A percentile compares a stretch with the other conserved stretches of the same genome.
Conservation (phyloP, 129 eudicot species). For the Pittosporum tobira region DNA sequence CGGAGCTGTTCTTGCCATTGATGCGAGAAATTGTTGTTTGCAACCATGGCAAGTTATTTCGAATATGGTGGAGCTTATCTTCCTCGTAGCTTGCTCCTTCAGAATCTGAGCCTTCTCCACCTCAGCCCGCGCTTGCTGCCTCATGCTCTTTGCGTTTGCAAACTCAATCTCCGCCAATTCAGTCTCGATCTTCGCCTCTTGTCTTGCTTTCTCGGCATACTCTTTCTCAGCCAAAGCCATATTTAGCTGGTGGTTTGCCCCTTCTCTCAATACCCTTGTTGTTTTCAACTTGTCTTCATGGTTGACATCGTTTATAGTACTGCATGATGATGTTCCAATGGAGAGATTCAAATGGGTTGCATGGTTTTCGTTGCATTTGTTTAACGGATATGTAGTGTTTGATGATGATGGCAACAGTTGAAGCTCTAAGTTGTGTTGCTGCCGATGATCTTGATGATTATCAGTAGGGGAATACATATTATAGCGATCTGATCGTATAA, state of each 20-base stretch:
- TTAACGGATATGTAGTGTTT: background rate
- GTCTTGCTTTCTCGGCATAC: constrained; percentile 63
- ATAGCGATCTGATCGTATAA: background rate
- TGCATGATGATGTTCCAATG: constrained; percentile 37
- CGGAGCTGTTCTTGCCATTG: constrained; percentile 10
- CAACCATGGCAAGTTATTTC: constrained; percentile 80
- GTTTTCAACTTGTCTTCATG: background rate
- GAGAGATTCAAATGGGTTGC: constrained; percentile 42
- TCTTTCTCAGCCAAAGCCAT: constrained; percentile 19
- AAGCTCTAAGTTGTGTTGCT: constrained; percentile 37
- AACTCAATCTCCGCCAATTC: constrained; percentile 72
- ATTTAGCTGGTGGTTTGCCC: constrained; percentile 28
- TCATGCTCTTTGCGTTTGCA: constrained; percentile 61
- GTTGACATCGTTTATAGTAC: background rate
- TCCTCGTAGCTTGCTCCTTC: constrained; percentile 48
- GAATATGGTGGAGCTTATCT: constrained; percentile 42
- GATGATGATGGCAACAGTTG: constrained; percentile 23
- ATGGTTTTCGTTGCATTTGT: constrained; percentile 14
- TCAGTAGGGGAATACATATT: background rate
- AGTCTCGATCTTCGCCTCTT: constrained; percentile 58
- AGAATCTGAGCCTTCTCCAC: constrained; percentile 50
- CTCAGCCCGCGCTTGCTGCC: constrained; percentile 76
- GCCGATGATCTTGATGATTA: constrained; percentile 1
- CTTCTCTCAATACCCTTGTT: constrained; percentile 15
- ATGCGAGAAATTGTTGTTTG: constrained; percentile 34